Conservation (phyloP, 2,329 filamentous ascomycete species). For the Dactylellina haptotyla region DNA sequence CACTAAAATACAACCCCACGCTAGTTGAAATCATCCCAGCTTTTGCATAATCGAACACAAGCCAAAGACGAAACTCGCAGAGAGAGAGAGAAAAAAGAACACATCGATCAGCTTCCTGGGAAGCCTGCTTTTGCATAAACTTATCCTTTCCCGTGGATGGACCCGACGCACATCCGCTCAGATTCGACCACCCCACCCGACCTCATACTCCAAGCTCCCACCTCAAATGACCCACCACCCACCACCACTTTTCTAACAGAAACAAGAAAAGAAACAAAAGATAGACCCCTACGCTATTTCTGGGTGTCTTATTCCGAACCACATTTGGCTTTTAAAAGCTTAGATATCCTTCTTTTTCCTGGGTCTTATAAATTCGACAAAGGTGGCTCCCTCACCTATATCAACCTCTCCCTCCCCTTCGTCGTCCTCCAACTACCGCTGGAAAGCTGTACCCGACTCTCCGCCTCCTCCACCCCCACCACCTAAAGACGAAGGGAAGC, state of each 20-base stretch:
- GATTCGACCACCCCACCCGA: conserved; percentile 47
- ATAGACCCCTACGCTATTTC: conserved; percentile 8
- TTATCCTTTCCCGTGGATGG: conserved; percentile 25
- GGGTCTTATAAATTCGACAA: conserved; percentile 21
- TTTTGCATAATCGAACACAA: too few relatives aligned
- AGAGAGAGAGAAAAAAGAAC: too few relatives aligned
- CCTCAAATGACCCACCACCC: conserved; percentile 48
- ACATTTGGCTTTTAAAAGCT: conserved; percentile 10
- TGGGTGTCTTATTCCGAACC: conserved; percentile 23
- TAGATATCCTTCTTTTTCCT: conserved; percentile 2
- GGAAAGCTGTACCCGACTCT: conserved; percentile 53
- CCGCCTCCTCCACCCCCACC: conserved; percentile 51
- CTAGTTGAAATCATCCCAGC: too few relatives aligned
- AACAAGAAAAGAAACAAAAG: not conserved
- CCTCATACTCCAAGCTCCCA: conserved; percentile 11
- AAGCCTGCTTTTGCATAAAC: conserved; percentile 1
- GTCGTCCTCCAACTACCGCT: conserved; percentile 47
- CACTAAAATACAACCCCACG: not conserved
- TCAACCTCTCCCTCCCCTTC: conserved; percentile 52
- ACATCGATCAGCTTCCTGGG: not conserved
- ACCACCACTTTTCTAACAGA: conserved; percentile 1
- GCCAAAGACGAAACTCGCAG: too few relatives aligned
- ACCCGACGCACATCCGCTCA: conserved; percentile 12
- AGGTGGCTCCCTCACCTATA: conserved; percentile 54
- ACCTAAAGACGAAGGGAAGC: conserved; percentile 46